Evolutionary conservation across 2,329 filamentous ascomycete species (phyloP), one percentile per base, ranked within the genome.

Genomic region (Elsinoe batatas): DNA sequence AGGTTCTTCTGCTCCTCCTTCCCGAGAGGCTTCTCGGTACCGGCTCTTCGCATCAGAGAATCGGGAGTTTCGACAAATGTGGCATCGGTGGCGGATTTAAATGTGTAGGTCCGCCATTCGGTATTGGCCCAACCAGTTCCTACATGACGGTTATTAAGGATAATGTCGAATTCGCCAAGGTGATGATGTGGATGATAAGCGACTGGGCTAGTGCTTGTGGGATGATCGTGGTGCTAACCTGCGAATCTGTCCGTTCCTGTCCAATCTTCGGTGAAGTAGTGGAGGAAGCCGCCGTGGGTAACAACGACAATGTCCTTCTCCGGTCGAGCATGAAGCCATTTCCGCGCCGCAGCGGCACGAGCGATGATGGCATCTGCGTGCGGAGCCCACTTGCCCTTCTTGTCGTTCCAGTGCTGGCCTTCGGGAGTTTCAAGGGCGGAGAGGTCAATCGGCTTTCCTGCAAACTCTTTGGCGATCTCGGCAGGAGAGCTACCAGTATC

Each of bases 121-220:
- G 84, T 84, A 67, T 91, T 91, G 7, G 68, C 65, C 87, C 87
- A 91, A 5, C 81, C 84, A 8, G 86, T 90, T 37, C 83, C 83
- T 84, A 60, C 35, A 26, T 18, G 42, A 57, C 37, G 33, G 43
- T 47, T 55, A 47, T 55, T 55, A 55, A 55, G 38, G 32, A 55
- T 44, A 36, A 55, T 55, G 53, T 55, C 53, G 18, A 55, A 44
- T 38, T 55, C 53, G 22, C 53, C 40, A 11, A 55, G 53, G 36
- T 55, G 53, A 46, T 47, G 53, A 18, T 40, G 44, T 17, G 44
- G 54, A 20, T 50, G 54, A 36, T 38, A 51, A 50, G 11, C 40
- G 37, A 49, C 38, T 26, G 38, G 47, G 47, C 30, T 47, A 26
- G 53, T 49, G 18, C 30, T 47, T 22, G 53, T 49, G 18, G 46